These are phyloP conservation scores for Trypanosoma brucei DNA, from an alignment of 208 protist species.

Conservation along the genomic window DNA sequence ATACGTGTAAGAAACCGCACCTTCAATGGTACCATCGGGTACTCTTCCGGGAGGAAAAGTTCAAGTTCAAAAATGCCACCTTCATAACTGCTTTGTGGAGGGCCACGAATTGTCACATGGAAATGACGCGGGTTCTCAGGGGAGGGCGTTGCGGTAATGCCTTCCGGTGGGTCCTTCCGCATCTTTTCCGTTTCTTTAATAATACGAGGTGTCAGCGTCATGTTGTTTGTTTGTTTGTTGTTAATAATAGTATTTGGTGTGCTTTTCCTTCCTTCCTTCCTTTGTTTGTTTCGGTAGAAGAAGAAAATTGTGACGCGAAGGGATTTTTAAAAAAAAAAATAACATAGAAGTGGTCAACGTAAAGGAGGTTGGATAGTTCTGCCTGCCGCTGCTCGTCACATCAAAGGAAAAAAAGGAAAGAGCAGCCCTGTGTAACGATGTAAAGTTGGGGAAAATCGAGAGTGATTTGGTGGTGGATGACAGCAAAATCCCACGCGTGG, in stretches of 20 bases:
- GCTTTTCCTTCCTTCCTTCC: too few relatives aligned
- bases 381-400: too few relatives aligned
- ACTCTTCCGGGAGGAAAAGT: conserved; percentile 85
- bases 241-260: background rate
- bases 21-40: conserved; percentile 96
- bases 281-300: conserved; percentile 1
- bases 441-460: too few relatives aligned
- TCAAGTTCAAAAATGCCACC: conserved; percentile 85
- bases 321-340: background rate
- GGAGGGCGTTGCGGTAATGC: conserved; percentile 81
- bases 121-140: conserved; percentile 85
- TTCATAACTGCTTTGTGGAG: conserved; percentile 87
- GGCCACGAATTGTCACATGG: conserved; percentile 83
- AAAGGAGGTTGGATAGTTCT: background rate
- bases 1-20: conserved; percentile 99
- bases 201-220: conserved; percentile 80
- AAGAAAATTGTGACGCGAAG: background rate
- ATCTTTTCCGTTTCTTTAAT: conserved; percentile 91
- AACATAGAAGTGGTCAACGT: background rate
- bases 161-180: conserved; percentile 80
- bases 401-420: too few relatives aligned
- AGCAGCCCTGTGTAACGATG: too few relatives aligned
- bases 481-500: too few relatives aligned
- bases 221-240: conserved; percentile 1
- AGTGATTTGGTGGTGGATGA: too few relatives aligned